Base-by-base conservation (phyloP, 2,329 filamentous ascomycete species). In the Calonectria henricotiae region DNA sequence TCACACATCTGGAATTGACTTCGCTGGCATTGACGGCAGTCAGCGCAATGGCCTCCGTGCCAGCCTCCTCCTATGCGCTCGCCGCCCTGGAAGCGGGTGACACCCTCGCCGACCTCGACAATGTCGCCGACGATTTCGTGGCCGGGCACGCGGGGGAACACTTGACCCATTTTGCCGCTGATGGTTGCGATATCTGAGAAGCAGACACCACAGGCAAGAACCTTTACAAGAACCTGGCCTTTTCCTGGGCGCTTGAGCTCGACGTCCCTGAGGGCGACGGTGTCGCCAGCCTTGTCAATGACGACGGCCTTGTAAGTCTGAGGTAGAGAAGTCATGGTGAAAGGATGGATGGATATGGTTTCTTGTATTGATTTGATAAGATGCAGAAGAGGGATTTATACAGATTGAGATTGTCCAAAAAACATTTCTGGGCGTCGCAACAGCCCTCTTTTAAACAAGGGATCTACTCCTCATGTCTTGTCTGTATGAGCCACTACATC, bases 41-140 rank as follows among this genome's bases (percentile, higher is more conserved):
- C 83, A 2, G 82, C 81, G 76, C 92, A 90, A 75, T 92, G 90
- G 2, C 90, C 90, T 3, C 81, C 81, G 60, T 83, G 81, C 81
- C 81, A 83, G 2, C 79, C 80, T 1, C 84, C 80, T 12, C 93
- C 93, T 5, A 94, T 89, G 2, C 90, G 85, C 67, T 94, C 91
- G 9, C 92, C 92, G 1, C 89, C 83, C 67, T 88, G 85, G 84
- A 91, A 90, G 27, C 84, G 83, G 66, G 85, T 87, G 62, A 92
- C 90, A 2, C 80, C 83, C 0, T 87, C 83, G 6, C 90, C 89
- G 0, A 93, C 79, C 7, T 88, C 88, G 17, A 89, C 91, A 4
- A 95, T 85, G 13, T 89, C 88, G 12, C 93, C 92, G 65, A 95
- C 88, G 39, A 92, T 83, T 79, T 95, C 93, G 81, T 95, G 93